Percentiles rank a stretch among this genome's conserved stretches.
Conservation (phyloP, 805 yeast genomes). For the Cyberlindnera nakhonratchasimensis region DNA sequence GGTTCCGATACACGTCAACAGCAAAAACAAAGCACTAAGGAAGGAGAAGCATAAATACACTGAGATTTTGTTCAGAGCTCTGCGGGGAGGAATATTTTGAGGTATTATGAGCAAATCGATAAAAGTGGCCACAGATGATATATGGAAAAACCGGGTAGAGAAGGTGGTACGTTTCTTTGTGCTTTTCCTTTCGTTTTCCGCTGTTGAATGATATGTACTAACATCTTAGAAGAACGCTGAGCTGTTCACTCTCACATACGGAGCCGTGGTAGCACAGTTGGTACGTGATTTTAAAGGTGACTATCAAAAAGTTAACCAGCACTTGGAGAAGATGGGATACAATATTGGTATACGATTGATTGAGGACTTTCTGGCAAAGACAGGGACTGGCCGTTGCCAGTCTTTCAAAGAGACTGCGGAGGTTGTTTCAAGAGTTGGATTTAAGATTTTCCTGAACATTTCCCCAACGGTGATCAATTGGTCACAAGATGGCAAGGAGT, state of each 20-base stretch:
- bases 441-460: slow-evolving; percentile 82
- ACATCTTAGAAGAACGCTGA: slow-evolving; percentile 68
- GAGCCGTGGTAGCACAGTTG: slow-evolving; percentile 87
- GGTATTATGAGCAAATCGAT: slow-evolving; percentile 36
- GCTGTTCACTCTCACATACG: slow-evolving; percentile 90
- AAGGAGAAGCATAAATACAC: too few species aligned
- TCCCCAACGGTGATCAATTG: slow-evolving; percentile 74
- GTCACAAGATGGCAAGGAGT: slow-evolving; percentile 71
- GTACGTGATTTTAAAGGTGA: slow-evolving; percentile 79
- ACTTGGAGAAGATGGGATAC: slow-evolving; percentile 90
- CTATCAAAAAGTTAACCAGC: slow-evolving; percentile 74
- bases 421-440: slow-evolving; percentile 79
- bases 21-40: too few species aligned
- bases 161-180: slow-evolving; percentile 65
- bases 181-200: background rate
- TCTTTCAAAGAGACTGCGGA: slow-evolving; percentile 85
- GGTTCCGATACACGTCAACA: too few species aligned
- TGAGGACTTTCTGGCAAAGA: slow-evolving; percentile 88
- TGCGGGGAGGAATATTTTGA: background rate
- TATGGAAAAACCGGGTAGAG: slow-evolving; percentile 86
- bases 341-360: slow-evolving; percentile 87
- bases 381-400: slow-evolving; percentile 80
- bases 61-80: background rate
- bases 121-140: slow-evolving; percentile 70
- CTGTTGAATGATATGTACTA: background rate